These are phyloP conservation scores for Xylaria digitata DNA, from an alignment of 2,329 filamentous ascomycete species.

Conservation along the genomic window DNA sequence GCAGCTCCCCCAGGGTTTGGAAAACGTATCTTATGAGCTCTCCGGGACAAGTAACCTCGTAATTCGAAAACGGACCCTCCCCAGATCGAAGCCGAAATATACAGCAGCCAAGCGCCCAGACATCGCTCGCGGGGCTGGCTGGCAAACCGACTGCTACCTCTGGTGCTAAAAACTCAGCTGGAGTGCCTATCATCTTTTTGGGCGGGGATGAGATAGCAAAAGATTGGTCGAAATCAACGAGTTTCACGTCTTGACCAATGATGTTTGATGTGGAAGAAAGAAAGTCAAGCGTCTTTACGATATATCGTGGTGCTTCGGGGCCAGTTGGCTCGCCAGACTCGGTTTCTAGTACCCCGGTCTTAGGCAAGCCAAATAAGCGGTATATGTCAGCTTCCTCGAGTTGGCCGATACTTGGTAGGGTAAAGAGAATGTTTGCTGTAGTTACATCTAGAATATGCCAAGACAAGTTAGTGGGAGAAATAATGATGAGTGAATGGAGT, in stretches of 20 bases:
- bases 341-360: constrained; percentile 30
- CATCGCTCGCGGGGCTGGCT: constrained; percentile 37
- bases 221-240: constrained; percentile 27
- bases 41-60: too few species aligned
- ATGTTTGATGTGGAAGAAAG: constrained; percentile 35
- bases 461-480: too few species aligned
- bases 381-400: too few species aligned
- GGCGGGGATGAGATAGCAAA: constrained; percentile 40
- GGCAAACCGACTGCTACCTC: constrained; percentile 40
- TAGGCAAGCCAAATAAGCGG: constrained; percentile 37
- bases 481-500: too few species aligned
- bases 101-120: constrained; percentile 33
- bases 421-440: too few species aligned
- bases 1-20: too few species aligned
- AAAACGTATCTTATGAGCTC: too few species aligned
- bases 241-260: constrained; percentile 34
- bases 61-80: too few species aligned
- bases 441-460: too few species aligned
- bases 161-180: constrained; percentile 42
- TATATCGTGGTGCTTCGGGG: constrained; percentile 42
- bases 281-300: constrained; percentile 41
- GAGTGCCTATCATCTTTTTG: constrained; percentile 38
- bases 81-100: too few species aligned
- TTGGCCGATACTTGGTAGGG: too few species aligned
- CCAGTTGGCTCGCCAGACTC: constrained; percentile 37